Evolutionary conservation across 108 stramenopile species (phyloP).

Genomic region (Cylindrotheca fusiformis): DNA sequence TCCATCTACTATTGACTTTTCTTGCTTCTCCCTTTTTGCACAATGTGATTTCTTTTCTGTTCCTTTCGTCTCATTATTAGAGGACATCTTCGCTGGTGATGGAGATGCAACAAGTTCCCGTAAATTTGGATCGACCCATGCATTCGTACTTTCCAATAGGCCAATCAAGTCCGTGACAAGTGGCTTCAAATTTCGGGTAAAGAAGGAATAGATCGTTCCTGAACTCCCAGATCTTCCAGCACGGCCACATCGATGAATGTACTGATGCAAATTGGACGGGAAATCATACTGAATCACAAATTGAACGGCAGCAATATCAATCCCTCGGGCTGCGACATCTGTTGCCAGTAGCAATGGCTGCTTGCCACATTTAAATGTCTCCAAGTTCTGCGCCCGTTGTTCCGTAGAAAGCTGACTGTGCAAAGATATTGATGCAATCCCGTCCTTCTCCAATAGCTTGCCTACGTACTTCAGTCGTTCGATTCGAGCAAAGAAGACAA

Average conservation of each 20-base stretch:
- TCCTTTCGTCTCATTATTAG: background rate
- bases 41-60: background rate
- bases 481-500: conserved; percentile 45
- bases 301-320: conserved; percentile 86
- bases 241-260: conserved; percentile 67
- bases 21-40: conserved; percentile 1
- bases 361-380: conserved; percentile 52
- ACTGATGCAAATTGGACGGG: conserved; percentile 82
- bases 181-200: conserved; percentile 62
- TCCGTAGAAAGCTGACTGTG: conserved; percentile 62
- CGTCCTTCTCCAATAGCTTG: conserved; percentile 58
- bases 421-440: conserved; percentile 37
- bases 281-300: conserved; percentile 95
- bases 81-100: conserved; percentile 9
- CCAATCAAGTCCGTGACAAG: conserved; percentile 65
- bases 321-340: conserved; percentile 95
- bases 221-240: conserved; percentile 14
- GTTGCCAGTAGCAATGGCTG: conserved; percentile 86
- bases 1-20: background rate
- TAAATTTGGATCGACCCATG: conserved; percentile 80
- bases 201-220: conserved; percentile 61
- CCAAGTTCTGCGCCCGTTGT: conserved; percentile 48
- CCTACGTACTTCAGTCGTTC: conserved; percentile 59
- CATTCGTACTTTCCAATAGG: conserved; percentile 49
- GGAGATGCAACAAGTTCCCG: conserved; percentile 44